Base-by-base conservation (phyloP, 768 basidiomycete species). In the Termitomyces heimii region DNA sequence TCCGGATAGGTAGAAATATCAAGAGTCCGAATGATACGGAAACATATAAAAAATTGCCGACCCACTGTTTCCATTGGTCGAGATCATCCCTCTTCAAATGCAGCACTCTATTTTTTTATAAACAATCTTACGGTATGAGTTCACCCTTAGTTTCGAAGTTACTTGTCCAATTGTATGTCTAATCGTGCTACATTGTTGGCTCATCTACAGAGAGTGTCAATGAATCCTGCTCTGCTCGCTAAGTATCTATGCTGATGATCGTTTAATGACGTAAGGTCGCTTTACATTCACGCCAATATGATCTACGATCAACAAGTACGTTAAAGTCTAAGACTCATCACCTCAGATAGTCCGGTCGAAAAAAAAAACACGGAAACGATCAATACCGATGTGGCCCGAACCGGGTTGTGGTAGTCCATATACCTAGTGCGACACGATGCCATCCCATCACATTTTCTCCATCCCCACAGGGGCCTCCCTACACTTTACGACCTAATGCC, bases 401-500 rank as follows among this genome's bases (percentile, higher is more conserved):
- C 35, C 43, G 54, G 29, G 26, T 2, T 47, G 9, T 9, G 26
- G 6, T 34, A 24, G 18, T 14, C 12, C 8, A 34, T 50, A 57
- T 52, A 43, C 40, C n/a, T 26, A 14, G 56, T 34, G 14, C 35
- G 32, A 51, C 31, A 13, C 20, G 2, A 42, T 56, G 55, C 32
- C 31, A 29, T 31, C 3, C 9, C 48, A 50, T 12, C 24, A 42
- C 26, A 39, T 20, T 50, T 34, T 50, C 35, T 4, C 18, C 13
- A 49, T n/a, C 39, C 47, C 55, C 31, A 6, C 48, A 42, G 29
- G 34, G 34, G 49, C 50, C 24, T 10, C 12, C 24, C 24, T 9
- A 49, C 48, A 49, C 22, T 37, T 37, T 26, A 51, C 50, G 35
- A 51, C 34, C 18, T 10, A 51, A 59, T 59, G 54, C 58, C 58